Evolutionary conservation across 2,329 filamentous ascomycete species (phyloP).

Genomic region (Colletotrichum agaves): DNA sequence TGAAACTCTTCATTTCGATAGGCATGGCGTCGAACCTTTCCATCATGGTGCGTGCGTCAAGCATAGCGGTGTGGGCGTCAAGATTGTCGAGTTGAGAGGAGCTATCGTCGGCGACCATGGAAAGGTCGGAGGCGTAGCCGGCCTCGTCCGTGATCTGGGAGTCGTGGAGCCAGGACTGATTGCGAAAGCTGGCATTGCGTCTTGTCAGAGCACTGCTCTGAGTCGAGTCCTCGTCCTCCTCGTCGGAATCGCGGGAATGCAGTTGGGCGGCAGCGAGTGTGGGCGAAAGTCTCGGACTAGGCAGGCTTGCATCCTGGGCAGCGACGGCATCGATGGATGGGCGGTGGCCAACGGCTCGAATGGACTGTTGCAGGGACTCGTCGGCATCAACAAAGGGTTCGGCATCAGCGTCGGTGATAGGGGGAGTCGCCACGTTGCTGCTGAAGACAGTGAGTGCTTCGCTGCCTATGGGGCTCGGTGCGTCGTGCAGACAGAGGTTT

Average conservation of each 20-base stretch:
- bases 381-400: constrained; percentile 67
- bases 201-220: constrained; percentile 27
- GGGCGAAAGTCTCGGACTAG: constrained; percentile 93
- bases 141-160: constrained; percentile 54
- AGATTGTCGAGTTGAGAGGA: constrained; percentile 44
- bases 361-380: constrained; percentile 58
- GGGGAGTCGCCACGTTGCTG: constrained; percentile 76
- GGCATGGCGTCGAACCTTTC: constrained; percentile 93
- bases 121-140: constrained; percentile 43
- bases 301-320: constrained; percentile 89
- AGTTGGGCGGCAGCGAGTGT: constrained; percentile 79
- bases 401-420: constrained; percentile 77
- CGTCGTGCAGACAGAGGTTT: constrained; percentile 9
- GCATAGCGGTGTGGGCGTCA: constrained; percentile 59
- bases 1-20: constrained; percentile 89
- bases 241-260: constrained; percentile 53
- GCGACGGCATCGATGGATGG: constrained; percentile 74
- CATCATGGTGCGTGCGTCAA: constrained; percentile 87
- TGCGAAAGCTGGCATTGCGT: constrained; percentile 30
- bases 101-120: constrained; percentile 24
- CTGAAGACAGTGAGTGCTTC: constrained; percentile 70
- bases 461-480: constrained; percentile 62
- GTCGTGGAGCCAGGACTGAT: constrained; percentile 50
- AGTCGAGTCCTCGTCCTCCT: constrained; percentile 52
- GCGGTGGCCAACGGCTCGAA: constrained; percentile 59